These are phyloP conservation scores for Quercus cerris DNA, from an alignment of 306 rosid species.

Conservation along the genomic window DNA sequence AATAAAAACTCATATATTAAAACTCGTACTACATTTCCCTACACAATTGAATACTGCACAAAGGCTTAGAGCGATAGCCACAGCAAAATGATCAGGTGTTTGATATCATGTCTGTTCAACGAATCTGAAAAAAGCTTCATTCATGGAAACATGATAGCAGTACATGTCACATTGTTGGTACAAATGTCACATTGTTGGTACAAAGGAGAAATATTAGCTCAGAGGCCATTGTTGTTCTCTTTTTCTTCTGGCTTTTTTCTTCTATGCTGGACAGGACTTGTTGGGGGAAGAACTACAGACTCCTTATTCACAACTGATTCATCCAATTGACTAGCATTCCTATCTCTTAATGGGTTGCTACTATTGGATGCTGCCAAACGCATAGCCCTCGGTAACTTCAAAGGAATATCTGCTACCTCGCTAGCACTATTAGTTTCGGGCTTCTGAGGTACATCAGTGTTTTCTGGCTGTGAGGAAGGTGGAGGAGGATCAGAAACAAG, in stretches of 20 bases:
- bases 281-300: constrained; percentile 31
- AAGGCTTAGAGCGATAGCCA: background rate
- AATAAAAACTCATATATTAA: too few species aligned
- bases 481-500: constrained; percentile 51
- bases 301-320: constrained; percentile 52
- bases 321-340: constrained; percentile 55
- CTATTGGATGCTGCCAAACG: constrained; percentile 42
- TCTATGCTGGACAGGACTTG: constrained; percentile 41
- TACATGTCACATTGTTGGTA: background rate
- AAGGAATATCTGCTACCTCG: constrained; percentile 42
- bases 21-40: background rate
- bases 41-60: background rate
- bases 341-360: constrained; percentile 53
- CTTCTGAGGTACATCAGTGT: constrained; percentile 36
- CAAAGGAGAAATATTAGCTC: background rate
- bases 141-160: constrained; percentile 19
- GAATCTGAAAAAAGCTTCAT: constrained; percentile 16
- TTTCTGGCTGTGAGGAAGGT: constrained; percentile 42
- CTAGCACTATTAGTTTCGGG: constrained; percentile 25
- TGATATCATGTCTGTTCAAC: background rate
- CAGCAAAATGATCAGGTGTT: background rate
- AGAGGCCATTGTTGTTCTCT: constrained; percentile 75
- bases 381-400: constrained; percentile 60
- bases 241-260: constrained; percentile 56
- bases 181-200: constrained; percentile 1